Base-by-base conservation (phyloP, 2,329 filamentous ascomycete species). In the Aspergillus sp. region DNA sequence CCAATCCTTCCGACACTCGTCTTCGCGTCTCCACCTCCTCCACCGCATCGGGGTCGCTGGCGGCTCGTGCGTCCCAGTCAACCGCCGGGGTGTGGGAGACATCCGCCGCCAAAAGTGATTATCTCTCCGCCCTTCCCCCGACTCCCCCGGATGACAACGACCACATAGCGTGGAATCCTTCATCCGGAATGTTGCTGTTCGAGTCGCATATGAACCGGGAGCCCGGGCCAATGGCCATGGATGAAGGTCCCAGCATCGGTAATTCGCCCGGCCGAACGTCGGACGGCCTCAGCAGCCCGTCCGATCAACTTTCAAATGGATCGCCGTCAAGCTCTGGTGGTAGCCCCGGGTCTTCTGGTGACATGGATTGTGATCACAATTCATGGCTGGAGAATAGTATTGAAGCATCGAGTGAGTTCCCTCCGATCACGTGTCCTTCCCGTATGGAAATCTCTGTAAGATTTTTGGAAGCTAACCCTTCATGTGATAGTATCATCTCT, bases 71-170 rank as follows among this genome's bases (percentile, higher is more conserved):
- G 19, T 63, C 64, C 76, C 80, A 62, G 74, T 80, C 67, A 69
- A 74, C 62, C 42, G 66, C 71, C 2, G 61, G 65, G 13, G 56
- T 62, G 53, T 73, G 68, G 72, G 67, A 70, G 47, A 68, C 68
- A 1, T 58, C 68, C 19, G 39, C 68, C 19, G 42, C 54, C 52
- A 64, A 65, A 42, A 58, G 61, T 36, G 73, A 76, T 41, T 77
- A 77, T 62, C 68, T 73, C 39, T 66, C 72, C 19, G 69, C 70
- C 17, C 64, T 78, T 17, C 76, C 77, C 10, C 73, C 74, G n/a
- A 80, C 77, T 1, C 77, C 77, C 1, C 77, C 77, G 25, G 77
- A 78, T 59, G 75, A 78, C 62, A 73, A 77, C 64, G 72, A 72
- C 39, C 68, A 72, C 64, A 62, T 78, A 42, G 69, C 69, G 48